Evolutionary conservation across 768 basidiomycete genomes (phyloP).

Genomic region (Phlebiopsis gigantea): DNA sequence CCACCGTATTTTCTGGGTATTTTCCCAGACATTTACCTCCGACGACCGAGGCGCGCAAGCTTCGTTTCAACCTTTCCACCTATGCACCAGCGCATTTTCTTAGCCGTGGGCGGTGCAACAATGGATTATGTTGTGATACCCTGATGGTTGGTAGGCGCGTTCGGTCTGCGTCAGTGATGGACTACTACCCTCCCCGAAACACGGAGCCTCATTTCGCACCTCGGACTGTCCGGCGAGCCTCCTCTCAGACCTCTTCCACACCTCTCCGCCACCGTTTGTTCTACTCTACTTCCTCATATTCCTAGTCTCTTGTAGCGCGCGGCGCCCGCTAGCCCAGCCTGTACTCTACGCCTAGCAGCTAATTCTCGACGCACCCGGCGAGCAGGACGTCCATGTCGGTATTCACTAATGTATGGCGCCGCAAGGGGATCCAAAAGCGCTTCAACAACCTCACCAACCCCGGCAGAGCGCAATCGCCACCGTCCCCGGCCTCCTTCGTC

Average conservation of each 20-base stretch:
- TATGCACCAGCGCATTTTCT: background rate
- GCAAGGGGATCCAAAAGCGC: constrained; percentile 18
- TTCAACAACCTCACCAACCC: constrained; percentile 15
- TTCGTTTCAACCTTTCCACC: background rate
- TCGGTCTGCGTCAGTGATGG: constrained; percentile 9
- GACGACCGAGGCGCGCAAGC: background rate
- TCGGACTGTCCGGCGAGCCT: background rate
- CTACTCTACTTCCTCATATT: background rate
- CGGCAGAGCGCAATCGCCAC: constrained; percentile 19
- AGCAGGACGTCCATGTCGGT: constrained; percentile 3
- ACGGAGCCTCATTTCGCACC: background rate
- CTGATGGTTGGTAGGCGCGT: constrained; percentile 13
- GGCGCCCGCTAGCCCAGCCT: background rate
- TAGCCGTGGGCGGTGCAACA: constrained; percentile 1
- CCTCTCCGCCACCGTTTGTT: background rate
- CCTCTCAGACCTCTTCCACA: background rate
- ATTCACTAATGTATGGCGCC: constrained; percentile 22
- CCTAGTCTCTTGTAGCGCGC: background rate
- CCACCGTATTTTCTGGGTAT: background rate
- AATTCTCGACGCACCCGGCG: background rate
- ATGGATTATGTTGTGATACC: constrained; percentile 1
- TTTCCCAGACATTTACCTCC: background rate
- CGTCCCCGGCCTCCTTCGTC: constrained; percentile 23
- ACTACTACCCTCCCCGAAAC: constrained; percentile 2
- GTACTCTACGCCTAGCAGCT: background rate